These are phyloP conservation scores for Arachis hypogaea DNA, from an alignment of 306 rosid species.

Conservation along the genomic window DNA sequence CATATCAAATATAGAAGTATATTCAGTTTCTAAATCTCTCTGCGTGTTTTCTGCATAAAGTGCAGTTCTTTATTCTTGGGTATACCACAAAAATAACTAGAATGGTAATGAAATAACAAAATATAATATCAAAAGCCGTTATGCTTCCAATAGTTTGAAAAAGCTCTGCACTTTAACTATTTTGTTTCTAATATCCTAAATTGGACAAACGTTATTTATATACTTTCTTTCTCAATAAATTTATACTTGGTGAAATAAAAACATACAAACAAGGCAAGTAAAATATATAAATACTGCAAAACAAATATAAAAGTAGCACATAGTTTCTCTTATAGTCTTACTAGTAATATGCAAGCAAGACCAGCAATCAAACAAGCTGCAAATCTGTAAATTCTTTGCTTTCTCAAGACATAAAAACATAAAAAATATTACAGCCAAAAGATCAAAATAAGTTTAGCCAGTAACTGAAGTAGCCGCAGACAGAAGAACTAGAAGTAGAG, in stretches of 20 bases:
- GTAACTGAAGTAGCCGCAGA: background rate
- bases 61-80: too few relatives aligned
- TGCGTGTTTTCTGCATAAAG: too few relatives aligned
- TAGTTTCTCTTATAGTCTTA: conserved; percentile 40
- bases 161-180: background rate
- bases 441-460: conserved; percentile 21
- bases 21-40: too few relatives aligned
- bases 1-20: too few relatives aligned
- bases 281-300: background rate
- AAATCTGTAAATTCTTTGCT: conserved; percentile 84
- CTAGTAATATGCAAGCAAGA: conserved; percentile 53
- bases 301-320: background rate
- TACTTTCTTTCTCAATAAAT: too few relatives aligned
- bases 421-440: conserved; percentile 27
- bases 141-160: too few relatives aligned
- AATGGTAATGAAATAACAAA: background rate
- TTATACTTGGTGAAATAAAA: background rate
- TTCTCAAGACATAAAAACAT: conserved; percentile 42
- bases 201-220: conserved; percentile 16
- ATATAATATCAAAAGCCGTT: too few relatives aligned
- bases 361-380: conserved; percentile 61
- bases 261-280: conserved; percentile 9
- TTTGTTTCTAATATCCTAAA: background rate
- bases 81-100: background rate
- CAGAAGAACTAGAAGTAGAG: too few relatives aligned